Base-by-base conservation (phyloP, 2,329 filamentous ascomycete species). In the Chaetothyriales sp. region DNA sequence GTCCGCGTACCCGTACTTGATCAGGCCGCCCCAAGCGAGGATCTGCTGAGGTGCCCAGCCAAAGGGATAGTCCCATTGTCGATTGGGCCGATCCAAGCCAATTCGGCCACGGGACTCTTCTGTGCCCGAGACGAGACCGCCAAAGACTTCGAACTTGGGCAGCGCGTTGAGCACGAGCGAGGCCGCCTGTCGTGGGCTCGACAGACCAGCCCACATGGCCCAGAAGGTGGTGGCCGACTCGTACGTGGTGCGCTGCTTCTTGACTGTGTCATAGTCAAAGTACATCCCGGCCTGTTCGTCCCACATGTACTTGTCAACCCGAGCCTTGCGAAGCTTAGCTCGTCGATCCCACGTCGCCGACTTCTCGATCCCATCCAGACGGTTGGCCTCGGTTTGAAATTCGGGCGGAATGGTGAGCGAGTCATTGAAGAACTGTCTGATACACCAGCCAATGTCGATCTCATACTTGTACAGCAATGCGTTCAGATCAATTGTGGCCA, bases 21-120 rank as follows among this genome's bases (percentile, higher is more conserved):
- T 78, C 53, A 98, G 73, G 2, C 89, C 92, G 1, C 86, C 89
- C 92, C 92, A 98, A 0, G 92, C 90, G 43, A 98, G 79, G 71
- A 98, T 96, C 72, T 98, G 92, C 73, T 98, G 92, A 28, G 92
- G 92, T 50, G 92, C 92, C 92, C 92, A 98, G 53, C 92, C 92
- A 64, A 92, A 96, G 0, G 92, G 92, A 65, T 88, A 96, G 66
- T 98, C 92, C 92, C 92, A 98, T 66, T 98, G 92, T 60, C 92
- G 81, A 66, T 95, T 96, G 6, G 92, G 92, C 46, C 90, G 78
- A 60, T 89, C 79, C 42, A 95, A 68, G 10, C 84, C 81, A 54
- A 95, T 73, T 28, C 75, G 72, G 43, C 92, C 92, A 44, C 92
- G 84, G 50, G 87, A 95, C 66, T 88, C 79, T 64, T 95, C 81